phyloP scores from a whole-genome alignment of 23 red algal species.

The Gracilariopsis chorda region DNA sequence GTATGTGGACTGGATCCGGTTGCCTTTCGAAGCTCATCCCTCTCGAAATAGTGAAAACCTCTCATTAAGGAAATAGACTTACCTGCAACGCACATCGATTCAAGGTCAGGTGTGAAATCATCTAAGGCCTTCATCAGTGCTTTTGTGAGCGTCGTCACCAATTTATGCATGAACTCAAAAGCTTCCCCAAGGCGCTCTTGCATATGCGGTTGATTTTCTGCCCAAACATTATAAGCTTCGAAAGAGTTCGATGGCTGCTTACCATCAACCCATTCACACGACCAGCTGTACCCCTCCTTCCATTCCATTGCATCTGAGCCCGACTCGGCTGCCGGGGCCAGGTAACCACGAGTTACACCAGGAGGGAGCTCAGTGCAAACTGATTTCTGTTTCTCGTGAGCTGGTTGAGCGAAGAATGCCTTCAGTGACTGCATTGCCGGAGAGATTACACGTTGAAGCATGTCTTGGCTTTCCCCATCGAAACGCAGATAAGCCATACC shows the following conservation, averaged over 20 bases:
- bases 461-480: background rate
- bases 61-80: constrained; percentile 34
- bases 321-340: constrained; percentile 18
- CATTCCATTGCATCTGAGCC: constrained; percentile 22
- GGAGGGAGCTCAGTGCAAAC: background rate
- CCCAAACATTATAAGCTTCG: constrained; percentile 37
- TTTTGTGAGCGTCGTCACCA: background rate
- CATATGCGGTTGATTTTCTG: background rate
- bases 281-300: constrained; percentile 55
- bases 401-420: constrained; percentile 22
- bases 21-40: background rate
- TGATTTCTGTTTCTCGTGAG: background rate
- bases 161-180: background rate
- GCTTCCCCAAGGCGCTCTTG: background rate
- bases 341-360: constrained; percentile 52
- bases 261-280: constrained; percentile 8
- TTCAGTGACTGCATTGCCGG: background rate
- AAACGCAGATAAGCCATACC: constrained; percentile 38
- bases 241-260: constrained; percentile 11
- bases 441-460: background rate
- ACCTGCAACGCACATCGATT: background rate
- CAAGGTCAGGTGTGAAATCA: background rate
- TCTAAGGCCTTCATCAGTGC: background rate
- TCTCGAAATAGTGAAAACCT: constrained; percentile 49
- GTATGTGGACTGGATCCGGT: constrained; percentile 36